Base-by-base conservation (phyloP, 768 basidiomycete genomes). In the Boletus eberwhitei region DNA sequence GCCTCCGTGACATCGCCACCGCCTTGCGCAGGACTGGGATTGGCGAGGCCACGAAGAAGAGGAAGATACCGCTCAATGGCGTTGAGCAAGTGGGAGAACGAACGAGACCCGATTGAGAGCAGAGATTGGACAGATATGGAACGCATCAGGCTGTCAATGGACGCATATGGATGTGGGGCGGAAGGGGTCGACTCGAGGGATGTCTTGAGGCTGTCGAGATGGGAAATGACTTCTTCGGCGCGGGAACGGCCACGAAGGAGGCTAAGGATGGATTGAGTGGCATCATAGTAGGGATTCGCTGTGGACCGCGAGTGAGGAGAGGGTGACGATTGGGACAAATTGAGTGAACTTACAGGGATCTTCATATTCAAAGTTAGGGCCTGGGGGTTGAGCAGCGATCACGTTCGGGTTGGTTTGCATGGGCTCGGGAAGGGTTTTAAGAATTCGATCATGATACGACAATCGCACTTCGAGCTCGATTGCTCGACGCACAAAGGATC, bases 41-140 rank as follows among this genome's bases (percentile, higher is more conserved):
- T 57, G 0, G 88, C 77, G 39, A 91, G 75, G 37, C 76, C 78
- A 17, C 87, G 88, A 19, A 93, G 76, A 5, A 93, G 76, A 5
- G 82, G 81, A 2, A 95, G 83, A 65, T 95, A 98, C 17, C 97
- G 87, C 67, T 99, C 97, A 60, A 98, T 93, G 4, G 94, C 95
- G 65, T 98, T 98, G 60, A 98, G 83, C 62, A 98, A 87, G 72
- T 99, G 97, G 0, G 95, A 98, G 77, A 99, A 98, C 4, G 95
- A 97, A 16, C 97, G 86, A 2, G 90, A 85, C 48, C 97, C 97
- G 55, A 98, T 89, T 67, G 90, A 85, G 7, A 98, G 80, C 5
- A 98, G 80, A 13, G 90, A 92, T 62, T 98, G 93, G 44, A 92
- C 78, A 17, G 90, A 79, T 60, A 98, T 88, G 29, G 88, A 86